Conservation (phyloP, 2,329 filamentous ascomycete species). For the Chrysosporium queenslandicum region DNA sequence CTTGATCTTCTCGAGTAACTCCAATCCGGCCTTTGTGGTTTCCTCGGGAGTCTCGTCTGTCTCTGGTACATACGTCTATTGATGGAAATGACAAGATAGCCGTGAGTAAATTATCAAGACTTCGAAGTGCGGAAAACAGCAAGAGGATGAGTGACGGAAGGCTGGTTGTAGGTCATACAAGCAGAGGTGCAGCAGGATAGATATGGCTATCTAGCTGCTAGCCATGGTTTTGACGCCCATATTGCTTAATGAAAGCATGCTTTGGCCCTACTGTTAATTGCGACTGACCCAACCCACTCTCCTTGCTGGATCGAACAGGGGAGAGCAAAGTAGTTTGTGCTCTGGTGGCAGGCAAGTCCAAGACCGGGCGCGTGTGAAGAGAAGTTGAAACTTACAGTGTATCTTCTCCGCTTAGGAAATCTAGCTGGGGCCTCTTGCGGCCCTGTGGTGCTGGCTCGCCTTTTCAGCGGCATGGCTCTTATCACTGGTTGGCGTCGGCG, state of each 20-base stretch:
- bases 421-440: slow-evolving; percentile 14
- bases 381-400: slow-evolving; percentile 16
- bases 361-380: not conserved
- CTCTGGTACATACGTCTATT: slow-evolving; percentile 16
- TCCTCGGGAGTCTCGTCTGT: slow-evolving; percentile 18
- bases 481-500: slow-evolving; percentile 12
- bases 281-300: not conserved
- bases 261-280: not conserved
- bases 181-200: not conserved
- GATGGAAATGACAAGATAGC: not conserved
- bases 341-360: not conserved
- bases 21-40: slow-evolving; percentile 15
- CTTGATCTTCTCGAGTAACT: slow-evolving; percentile 17
- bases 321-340: not conserved
- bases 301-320: not conserved
- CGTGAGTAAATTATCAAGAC: not conserved
- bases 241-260: not conserved
- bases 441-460: slow-evolving; percentile 43
- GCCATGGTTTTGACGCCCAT: not conserved
- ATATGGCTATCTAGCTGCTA: not conserved
- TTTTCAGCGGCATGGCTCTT: slow-evolving; percentile 18
- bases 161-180: not conserved
- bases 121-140: not conserved
- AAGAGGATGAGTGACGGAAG: not conserved
- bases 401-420: slow-evolving; percentile 17